Percentiles rank a stretch among this genome's conserved stretches.
Evolutionary conservation across 495 filamentous ascomycete species (phyloP).

Genomic region (Elasticomyces elasticus): DNA sequence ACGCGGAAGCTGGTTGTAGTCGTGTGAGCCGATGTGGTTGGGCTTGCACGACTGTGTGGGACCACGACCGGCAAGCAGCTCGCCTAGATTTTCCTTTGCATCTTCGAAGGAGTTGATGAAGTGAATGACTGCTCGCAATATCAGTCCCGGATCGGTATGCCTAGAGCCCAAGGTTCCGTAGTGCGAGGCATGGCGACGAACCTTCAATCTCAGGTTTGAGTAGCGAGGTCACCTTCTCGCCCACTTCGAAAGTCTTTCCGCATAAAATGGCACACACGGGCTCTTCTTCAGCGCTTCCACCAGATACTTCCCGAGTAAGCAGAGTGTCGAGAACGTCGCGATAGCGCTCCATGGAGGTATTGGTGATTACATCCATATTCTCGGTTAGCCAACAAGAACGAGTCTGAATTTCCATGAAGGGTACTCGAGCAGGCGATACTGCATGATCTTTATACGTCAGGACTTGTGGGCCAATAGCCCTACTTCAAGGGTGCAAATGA

Average conservation of each 20-base stretch:
- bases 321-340: too few relatives aligned
- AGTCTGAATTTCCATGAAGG: too few relatives aligned
- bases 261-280: background rate
- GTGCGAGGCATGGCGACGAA: background rate
- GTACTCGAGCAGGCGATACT: too few relatives aligned
- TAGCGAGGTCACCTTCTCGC: background rate
- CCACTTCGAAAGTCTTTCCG: background rate
- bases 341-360: too few relatives aligned
- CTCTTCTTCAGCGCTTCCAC: too few relatives aligned
- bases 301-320: conserved; percentile 19
- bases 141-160: background rate
- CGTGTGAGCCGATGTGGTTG: background rate
- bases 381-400: too few relatives aligned
- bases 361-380: too few relatives aligned
- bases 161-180: background rate
- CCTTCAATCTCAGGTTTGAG: background rate
- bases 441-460: too few relatives aligned
- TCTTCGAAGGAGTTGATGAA: background rate
- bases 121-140: background rate
- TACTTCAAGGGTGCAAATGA: too few relatives aligned
- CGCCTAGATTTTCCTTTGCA: background rate
- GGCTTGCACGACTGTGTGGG: background rate
- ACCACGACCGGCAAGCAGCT: background rate
- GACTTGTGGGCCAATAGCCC: too few relatives aligned
- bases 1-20: background rate